phyloP scores from a whole-genome alignment of 345 rosid species.

The Mercurialis annua region DNA sequence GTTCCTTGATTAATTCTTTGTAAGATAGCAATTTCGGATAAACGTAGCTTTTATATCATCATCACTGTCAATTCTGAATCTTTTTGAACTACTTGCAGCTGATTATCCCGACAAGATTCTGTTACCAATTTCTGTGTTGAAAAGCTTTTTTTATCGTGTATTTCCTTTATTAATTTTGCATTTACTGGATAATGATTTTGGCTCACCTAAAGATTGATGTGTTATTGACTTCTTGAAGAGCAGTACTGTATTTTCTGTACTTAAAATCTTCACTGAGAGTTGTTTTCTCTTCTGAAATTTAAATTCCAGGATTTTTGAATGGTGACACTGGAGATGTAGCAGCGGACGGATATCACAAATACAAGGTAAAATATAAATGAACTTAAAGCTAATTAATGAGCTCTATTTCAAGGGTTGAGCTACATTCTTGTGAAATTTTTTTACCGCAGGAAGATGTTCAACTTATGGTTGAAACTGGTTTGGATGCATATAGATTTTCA shows the following conservation, averaged over 20 bases:
- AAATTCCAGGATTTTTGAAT: constrained; percentile 30
- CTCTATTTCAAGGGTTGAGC: neutral
- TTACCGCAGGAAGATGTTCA: constrained; percentile 67
- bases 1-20: too few species aligned
- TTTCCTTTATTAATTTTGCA: too few species aligned
- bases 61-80: too few species aligned
- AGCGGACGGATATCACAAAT: constrained; percentile 58
- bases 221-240: neutral
- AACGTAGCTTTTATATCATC: too few species aligned
- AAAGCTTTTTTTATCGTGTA: neutral
- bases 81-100: too few species aligned
- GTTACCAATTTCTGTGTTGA: too few species aligned
- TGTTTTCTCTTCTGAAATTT: too few species aligned
- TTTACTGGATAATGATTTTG: neutral
- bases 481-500: constrained; percentile 72
- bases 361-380: constrained; percentile 41
- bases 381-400: neutral
- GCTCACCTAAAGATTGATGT: too few species aligned
- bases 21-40: too few species aligned
- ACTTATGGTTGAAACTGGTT: constrained; percentile 60
- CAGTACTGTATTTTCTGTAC: neutral
- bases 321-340: constrained; percentile 50
- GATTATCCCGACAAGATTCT: too few species aligned
- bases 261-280: too few species aligned
- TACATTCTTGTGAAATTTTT: neutral